Conservation (phyloP, 1,139 yeast genomes). For the Tardiomyces digboiensis region DNA sequence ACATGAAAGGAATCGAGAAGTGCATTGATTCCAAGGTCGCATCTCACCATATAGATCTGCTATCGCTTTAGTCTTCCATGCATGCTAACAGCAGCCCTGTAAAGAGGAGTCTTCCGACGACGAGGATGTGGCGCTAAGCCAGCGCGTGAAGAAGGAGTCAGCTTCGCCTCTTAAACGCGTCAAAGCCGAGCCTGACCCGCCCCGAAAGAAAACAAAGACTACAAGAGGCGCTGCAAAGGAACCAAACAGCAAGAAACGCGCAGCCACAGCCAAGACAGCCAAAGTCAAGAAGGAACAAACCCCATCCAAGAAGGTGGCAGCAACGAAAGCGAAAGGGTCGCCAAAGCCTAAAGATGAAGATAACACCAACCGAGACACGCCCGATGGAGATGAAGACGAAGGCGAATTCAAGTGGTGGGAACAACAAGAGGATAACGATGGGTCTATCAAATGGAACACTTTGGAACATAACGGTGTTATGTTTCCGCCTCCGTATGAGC, state of each 20-base stretch:
- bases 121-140: background rate
- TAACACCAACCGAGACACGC: constrained; percentile 8
- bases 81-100: too few species aligned
- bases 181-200: constrained; percentile 5
- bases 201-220: constrained; percentile 5
- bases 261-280: constrained; percentile 3
- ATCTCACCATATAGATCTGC: too few species aligned
- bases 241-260: constrained; percentile 2
- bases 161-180: background rate
- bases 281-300: constrained; percentile 6
- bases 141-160: background rate
- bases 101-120: background rate
- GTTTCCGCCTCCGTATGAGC: constrained; percentile 89
- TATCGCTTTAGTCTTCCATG: too few species aligned
- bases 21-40: too few species aligned
- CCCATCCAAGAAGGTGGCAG: background rate
- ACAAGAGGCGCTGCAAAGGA: constrained; percentile 3
- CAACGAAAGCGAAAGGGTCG: background rate
- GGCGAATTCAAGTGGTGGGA: constrained; percentile 85
- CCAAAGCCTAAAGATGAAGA: constrained; percentile 7
- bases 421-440: constrained; percentile 43
- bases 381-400: constrained; percentile 42
- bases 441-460: constrained; percentile 77
- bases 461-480: constrained; percentile 85
- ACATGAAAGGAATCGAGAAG: too few species aligned